Percentiles rank a stretch among this genome's conserved stretches.
These are phyloP conservation scores for Eustoma russellianum DNA, from an alignment of 257 asterid genomes.

Conservation along the genomic window DNA sequence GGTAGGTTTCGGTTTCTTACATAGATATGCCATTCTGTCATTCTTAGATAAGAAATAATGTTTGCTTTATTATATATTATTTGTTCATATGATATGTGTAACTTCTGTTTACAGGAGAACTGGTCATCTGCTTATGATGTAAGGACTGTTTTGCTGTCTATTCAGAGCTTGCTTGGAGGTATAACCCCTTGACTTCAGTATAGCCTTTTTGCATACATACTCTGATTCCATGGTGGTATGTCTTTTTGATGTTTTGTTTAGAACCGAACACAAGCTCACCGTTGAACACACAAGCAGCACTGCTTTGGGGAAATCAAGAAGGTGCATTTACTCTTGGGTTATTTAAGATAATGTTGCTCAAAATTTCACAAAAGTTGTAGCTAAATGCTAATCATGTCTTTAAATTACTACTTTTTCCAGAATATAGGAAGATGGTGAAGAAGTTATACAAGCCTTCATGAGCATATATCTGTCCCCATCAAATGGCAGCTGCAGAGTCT, in stretches of 20 bases:
- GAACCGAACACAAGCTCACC: conserved; percentile 94
- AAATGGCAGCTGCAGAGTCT: too few species aligned
- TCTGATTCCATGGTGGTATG: not conserved
- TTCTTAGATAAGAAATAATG: too few species aligned
- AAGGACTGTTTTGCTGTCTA: conserved; percentile 80
- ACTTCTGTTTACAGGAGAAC: conserved; percentile 39
- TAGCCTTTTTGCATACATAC: not conserved
- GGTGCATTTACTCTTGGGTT: conserved; percentile 21
- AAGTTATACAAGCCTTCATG: conserved; percentile 31
- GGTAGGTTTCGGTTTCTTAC: too few species aligned
- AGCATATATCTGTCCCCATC: too few species aligned
- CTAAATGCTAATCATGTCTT: not conserved
- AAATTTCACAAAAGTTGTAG: too few species aligned
- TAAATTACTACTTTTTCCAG: conserved; percentile 7
- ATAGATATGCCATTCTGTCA: too few species aligned
- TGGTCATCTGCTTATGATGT: conserved; percentile 98
- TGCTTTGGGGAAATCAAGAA: conserved; percentile 89
- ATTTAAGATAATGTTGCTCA: not conserved
- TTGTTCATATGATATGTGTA: not conserved
- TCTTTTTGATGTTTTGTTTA: conserved; percentile 14
- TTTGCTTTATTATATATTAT: not conserved
- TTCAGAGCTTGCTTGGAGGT: conserved; percentile 98
- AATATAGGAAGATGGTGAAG: conserved; percentile 37
- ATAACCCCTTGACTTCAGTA: not conserved
- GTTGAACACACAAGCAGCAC: conserved; percentile 77